These are phyloP conservation scores for Rhododendron ferrugineum DNA, from an alignment of 148 eudicot species.

Conservation along the genomic window DNA sequence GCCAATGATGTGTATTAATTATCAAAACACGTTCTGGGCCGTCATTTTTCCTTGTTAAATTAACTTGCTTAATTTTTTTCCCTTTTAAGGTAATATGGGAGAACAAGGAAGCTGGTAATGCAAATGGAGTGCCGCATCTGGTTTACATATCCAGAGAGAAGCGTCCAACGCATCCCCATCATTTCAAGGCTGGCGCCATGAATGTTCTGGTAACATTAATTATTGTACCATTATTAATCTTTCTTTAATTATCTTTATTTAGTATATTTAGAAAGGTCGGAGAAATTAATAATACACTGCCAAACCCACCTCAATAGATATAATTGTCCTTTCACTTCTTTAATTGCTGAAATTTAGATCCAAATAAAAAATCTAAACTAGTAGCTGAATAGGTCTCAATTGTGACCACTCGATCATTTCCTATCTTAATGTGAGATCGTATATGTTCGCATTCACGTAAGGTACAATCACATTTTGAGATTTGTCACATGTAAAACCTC, in stretches of 20 bases:
- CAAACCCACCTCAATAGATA: no score
- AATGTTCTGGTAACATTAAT: slow-evolving; percentile 25
- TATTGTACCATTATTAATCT: no score
- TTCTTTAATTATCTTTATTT: no score
- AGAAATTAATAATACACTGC: no score
- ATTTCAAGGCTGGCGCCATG: slow-evolving; percentile 44
- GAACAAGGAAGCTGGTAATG: neutral
- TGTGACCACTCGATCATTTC: neutral
- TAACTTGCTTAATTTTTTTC: neutral
- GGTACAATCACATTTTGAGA: no score
- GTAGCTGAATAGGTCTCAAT: no score
- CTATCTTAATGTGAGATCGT: neutral
- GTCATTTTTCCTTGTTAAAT: neutral
- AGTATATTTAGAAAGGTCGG: no score
- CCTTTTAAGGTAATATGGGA: slow-evolving; percentile 24
- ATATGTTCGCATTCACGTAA: no score
- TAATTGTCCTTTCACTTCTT: neutral
- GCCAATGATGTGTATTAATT: no score
- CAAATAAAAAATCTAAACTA: neutral
- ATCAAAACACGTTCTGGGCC: no score
- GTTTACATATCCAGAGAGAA: slow-evolving; percentile 33
- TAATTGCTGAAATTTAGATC: neutral
- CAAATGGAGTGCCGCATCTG: slow-evolving; percentile 20
- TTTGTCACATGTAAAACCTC: no score
- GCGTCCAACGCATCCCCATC: slow-evolving; percentile 24